These are phyloP conservation scores for Nitzschia putrida DNA, from an alignment of 108 stramenopile genomes.

Conservation along the genomic window DNA sequence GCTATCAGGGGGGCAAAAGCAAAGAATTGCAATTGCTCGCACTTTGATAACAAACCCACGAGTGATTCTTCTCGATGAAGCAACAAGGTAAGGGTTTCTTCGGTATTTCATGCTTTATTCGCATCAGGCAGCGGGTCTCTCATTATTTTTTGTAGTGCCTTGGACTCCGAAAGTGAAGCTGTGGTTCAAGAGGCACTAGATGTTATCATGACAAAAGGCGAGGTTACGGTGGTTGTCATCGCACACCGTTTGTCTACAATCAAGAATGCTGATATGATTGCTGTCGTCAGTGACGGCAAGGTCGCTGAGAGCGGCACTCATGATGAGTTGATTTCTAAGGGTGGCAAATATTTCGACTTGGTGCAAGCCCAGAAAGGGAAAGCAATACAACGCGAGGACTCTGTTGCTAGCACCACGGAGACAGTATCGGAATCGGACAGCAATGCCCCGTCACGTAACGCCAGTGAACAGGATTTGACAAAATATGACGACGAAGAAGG, in stretches of 20 bases:
- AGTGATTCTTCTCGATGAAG: constrained; percentile 71
- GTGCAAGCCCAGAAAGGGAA: constrained; percentile 44
- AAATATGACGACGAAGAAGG: constrained; percentile 1
- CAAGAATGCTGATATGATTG: constrained; percentile 85
- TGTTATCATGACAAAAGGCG: constrained; percentile 42
- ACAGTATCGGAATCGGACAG: constrained; percentile 8
- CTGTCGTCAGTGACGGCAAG: constrained; percentile 73
- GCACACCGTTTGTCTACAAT: constrained; percentile 92
- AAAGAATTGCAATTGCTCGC: constrained; percentile 80
- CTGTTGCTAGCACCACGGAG: not conserved
- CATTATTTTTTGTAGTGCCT: constrained; percentile 35
- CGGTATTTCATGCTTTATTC: constrained; percentile 11
- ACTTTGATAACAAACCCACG: constrained; percentile 63
- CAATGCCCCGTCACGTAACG: constrained; percentile 10
- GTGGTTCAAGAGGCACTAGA: constrained; percentile 85
- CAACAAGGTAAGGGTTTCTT: constrained; percentile 60
- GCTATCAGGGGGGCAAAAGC: constrained; percentile 48
- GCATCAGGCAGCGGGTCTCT: not conserved
- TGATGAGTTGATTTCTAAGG: constrained; percentile 60
- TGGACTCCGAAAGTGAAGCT: constrained; percentile 76
- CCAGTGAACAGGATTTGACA: constrained; percentile 9
- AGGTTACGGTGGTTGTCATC: constrained; percentile 77
- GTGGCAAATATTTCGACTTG: constrained; percentile 39
- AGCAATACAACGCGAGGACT: not conserved
- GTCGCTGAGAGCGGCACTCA: constrained; percentile 91